Evolutionary conservation across 495 filamentous ascomycete genomes (phyloP), one percentile per base, ranked within the genome.

Genomic region (Neurospora sp.): DNA sequence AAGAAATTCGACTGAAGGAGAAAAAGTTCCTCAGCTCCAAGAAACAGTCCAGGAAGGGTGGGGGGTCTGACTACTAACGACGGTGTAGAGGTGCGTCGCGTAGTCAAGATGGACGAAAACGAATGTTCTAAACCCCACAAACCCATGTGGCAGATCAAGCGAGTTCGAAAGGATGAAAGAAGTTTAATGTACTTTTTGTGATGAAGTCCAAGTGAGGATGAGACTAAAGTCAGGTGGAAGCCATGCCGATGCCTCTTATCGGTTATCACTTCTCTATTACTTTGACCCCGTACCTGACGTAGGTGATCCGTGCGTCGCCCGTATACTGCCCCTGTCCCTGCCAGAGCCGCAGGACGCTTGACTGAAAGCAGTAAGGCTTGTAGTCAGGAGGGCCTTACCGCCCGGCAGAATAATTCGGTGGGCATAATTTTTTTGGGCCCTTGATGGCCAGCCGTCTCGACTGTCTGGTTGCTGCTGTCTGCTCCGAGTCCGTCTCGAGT

Each of bases 11-110:
- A 71, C 75, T 97, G 42, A 89, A 85, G 78, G 81, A 78, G 18
- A 98, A 98, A 83, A 97, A 96, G 83, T 76, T 85, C 38, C 92
- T 92, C 70, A 90, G 91, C 76, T 88, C 84, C 70, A 98, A 98
- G 84, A 98, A 98, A 82, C 86, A 86, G 35, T 87, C 84, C 73
- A 88, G 94, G 31, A 88, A 86, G 80, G 85, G 88, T 16, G 76
- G 75, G 31, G 62, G 39, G 7, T 62, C 6, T 1, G 71, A 78
- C 10, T 79, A 71, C 66, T 75, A 69, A 41, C 39, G 4, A 14
- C 14, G 5, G 35, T 70, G 3, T 11, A 20, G 5, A 20, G 39
- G 27, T 12, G 8, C 8, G 16, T 20, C 5, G n/a, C 18, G 31
- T 38, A 23, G 8, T 6, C 27, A 11, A 12, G 16, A 18, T 0